Base-by-base conservation (phyloP, 225 moss, liverwort and hornwort species). In the Physcomitrium patens region DNA sequence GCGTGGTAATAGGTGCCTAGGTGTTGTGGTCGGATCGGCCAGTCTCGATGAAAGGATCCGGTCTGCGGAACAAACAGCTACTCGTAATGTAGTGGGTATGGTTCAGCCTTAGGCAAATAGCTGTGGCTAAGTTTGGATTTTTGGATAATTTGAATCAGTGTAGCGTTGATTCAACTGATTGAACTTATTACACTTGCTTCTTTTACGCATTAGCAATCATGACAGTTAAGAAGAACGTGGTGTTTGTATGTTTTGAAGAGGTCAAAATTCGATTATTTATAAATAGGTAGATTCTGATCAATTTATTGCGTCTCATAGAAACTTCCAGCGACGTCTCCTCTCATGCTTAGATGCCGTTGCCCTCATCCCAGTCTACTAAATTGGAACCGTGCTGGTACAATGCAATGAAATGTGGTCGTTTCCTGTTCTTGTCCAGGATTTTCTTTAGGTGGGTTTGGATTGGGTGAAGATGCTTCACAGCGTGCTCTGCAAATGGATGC, bases 361-460 rank as follows among this genome's bases (percentile, higher is more conserved):
- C 24, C 46, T 37, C 31, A 37, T 37, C 31, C 31, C 5, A 37
- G 2, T 37, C 31, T 37, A 37, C 31, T 37, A 37, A 37, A 37
- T 37, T 37, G 31, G 31, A 37, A 37, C 31, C 31, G 31, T 37
- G 31, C 7, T 37, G 31, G 31, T 7, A 37, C 31, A 44, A 43
- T 26, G 11, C 27, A 74, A 45, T 26, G 71, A 58, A 62, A 71
- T 12, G 15, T 62, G 42, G 23, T 72, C 8, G 7, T 63, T 44
- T 68, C 66, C 43, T 79, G 53, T 53, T 26, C 53, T 9, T 75
- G 61, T 78, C 56, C 85, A 99, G 99, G 99, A 43, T 99, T 95
- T 76, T 93, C 95, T 75, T 74, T 99, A 26, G 93, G 86, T 58
- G 93, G 99, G 22, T 99, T 99, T 57, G 99, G 93, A 67, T 78